These are phyloP conservation scores for Citrus inodora DNA, from an alignment of 345 rosid species.

Conservation along the genomic window DNA sequence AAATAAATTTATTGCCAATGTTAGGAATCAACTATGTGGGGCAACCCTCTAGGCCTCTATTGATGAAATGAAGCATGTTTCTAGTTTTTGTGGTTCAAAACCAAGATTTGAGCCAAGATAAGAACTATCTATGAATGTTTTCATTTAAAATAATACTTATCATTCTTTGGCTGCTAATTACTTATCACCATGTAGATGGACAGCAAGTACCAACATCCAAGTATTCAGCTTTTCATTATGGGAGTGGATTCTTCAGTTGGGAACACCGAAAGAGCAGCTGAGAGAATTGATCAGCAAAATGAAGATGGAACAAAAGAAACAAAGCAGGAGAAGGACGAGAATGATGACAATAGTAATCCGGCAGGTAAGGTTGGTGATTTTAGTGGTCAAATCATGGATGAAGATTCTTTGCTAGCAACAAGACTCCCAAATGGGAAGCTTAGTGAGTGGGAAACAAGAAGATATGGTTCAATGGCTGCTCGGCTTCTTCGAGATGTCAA, in stretches of 20 bases:
- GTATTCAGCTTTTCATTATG: slow-evolving; percentile 86
- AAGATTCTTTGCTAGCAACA: slow-evolving; percentile 26
- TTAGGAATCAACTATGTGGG: neutral
- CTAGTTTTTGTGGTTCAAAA: neutral
- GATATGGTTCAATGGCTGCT: slow-evolving; percentile 86
- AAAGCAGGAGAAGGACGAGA: slow-evolving; percentile 14
- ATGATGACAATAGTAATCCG: slow-evolving; percentile 7
- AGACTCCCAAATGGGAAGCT: slow-evolving; percentile 46
- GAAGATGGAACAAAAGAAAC: slow-evolving; percentile 29
- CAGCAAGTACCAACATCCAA: slow-evolving; percentile 72
- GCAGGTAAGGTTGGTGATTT: slow-evolving; percentile 17
- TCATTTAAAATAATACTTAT: neutral
- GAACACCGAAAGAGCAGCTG: slow-evolving; percentile 17
- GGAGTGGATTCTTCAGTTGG: slow-evolving; percentile 37
- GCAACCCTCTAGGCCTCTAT: neutral
- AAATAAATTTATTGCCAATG: neutral
- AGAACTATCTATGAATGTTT: neutral
- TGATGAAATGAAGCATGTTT: neutral
- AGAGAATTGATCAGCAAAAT: slow-evolving; percentile 13
- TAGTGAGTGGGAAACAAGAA: slow-evolving; percentile 89
- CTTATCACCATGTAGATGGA: slow-evolving; percentile 59
- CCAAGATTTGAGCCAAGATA: neutral
- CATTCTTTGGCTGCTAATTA: neutral
- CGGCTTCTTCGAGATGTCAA: slow-evolving; percentile 80
- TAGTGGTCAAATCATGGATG: slow-evolving; percentile 22